A percentile compares a stretch with the other conserved stretches of the same genome.
These are phyloP conservation scores for Aquilaria agallochum DNA, from an alignment of 441 rosid species.

Conservation along the genomic window DNA sequence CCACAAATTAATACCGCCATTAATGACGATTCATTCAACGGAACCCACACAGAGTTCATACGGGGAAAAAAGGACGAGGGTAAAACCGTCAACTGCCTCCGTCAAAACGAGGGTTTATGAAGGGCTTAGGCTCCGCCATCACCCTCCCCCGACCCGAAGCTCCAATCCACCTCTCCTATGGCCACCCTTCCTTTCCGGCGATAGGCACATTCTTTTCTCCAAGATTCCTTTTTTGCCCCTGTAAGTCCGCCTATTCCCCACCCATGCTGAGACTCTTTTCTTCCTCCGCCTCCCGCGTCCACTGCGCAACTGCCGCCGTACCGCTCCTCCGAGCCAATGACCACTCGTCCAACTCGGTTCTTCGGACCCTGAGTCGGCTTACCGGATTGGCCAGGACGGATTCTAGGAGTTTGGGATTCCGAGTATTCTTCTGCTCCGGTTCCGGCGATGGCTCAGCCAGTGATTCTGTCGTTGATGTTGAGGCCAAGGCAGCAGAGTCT, in stretches of 20 bases:
- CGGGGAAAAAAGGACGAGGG: slow-evolving; percentile 7
- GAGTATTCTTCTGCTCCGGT: slow-evolving; percentile 79
- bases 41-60: background rate
- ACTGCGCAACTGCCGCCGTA: slow-evolving; percentile 30
- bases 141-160: slow-evolving; percentile 8
- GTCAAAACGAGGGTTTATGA: slow-evolving; percentile 66
- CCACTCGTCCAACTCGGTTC: slow-evolving; percentile 29
- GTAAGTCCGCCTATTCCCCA: slow-evolving; percentile 8
- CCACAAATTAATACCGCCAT: no score
- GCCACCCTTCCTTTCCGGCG: slow-evolving; percentile 15
- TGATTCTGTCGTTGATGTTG: slow-evolving; percentile 37
- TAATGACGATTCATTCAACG: background rate
- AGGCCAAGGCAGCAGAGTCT: slow-evolving; percentile 41
- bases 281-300: slow-evolving; percentile 47
- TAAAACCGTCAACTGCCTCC: slow-evolving; percentile 11
- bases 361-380: slow-evolving; percentile 50
- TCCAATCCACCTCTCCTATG: slow-evolving; percentile 13
- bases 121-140: slow-evolving; percentile 47
- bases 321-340: slow-evolving; percentile 31
- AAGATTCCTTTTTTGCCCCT: slow-evolving; percentile 14
- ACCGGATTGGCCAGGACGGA: slow-evolving; percentile 39
- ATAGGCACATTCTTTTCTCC: slow-evolving; percentile 8
- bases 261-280: slow-evolving; percentile 85
- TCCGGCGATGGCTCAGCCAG: slow-evolving; percentile 12
- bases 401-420: slow-evolving; percentile 23